Conservation (phyloP, 768 basidiomycete genomes). For the Phallus indusiatus region DNA sequence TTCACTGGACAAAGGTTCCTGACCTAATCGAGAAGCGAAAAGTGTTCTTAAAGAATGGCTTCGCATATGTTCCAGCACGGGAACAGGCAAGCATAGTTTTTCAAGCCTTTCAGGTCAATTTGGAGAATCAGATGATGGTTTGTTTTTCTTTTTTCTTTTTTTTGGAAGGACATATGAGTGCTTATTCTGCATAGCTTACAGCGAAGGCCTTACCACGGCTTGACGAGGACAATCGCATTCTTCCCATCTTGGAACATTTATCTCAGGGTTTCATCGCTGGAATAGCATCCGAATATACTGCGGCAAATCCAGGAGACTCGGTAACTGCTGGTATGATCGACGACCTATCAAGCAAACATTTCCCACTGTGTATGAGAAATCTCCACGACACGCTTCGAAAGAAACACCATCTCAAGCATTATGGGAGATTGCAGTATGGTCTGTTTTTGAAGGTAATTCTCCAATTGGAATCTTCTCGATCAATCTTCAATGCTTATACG, state of each 20-base stretch:
- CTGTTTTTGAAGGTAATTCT: constrained; percentile 82
- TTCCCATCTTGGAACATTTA: constrained; percentile 84
- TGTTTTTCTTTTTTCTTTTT: constrained; percentile 9
- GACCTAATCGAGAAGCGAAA: constrained; percentile 78
- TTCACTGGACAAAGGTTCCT: constrained; percentile 93
- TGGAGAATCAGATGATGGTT: constrained; percentile 75
- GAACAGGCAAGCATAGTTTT: constrained; percentile 81
- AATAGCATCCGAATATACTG: constrained; percentile 73
- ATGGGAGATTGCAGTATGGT: constrained; percentile 83
- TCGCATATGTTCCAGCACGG: constrained; percentile 77
- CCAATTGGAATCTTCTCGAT: background rate
- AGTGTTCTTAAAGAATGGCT: constrained; percentile 69
- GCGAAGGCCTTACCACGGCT: constrained; percentile 80
- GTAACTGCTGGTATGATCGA: constrained; percentile 95
- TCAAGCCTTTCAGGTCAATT: constrained; percentile 68
- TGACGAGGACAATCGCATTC: constrained; percentile 87
- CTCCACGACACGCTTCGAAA: constrained; percentile 69
- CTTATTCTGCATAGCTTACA: constrained; percentile 46
- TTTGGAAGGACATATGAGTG: background rate
- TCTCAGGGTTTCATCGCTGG: constrained; percentile 92
- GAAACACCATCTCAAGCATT: constrained; percentile 87
- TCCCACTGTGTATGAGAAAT: constrained; percentile 92
- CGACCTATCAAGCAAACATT: constrained; percentile 75
- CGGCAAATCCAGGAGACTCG: constrained; percentile 44
- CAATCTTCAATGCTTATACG: background rate